Evolutionary conservation across 306 rosid species (phyloP), one percentile per base, ranked within the genome.

Genomic region (Vicia villosa): DNA sequence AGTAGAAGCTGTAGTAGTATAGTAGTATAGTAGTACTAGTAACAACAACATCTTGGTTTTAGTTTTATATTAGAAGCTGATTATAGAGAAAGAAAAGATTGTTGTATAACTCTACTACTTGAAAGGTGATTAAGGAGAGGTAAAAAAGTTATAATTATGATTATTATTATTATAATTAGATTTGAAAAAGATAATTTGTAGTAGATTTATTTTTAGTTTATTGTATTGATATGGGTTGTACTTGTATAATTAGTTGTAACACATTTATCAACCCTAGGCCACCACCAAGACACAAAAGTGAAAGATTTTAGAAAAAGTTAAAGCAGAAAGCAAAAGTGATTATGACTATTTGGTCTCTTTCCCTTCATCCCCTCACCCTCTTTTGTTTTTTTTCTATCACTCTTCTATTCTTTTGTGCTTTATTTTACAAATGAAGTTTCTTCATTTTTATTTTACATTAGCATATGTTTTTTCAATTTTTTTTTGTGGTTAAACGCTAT

Each of bases 51-150:
- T 0, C 38, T 34, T 34, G 38, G 38, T 34, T 55, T 65, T 76
- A 69, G 86, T 74, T 43, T 32, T 78, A 42, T 72, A 66, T 41
- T 65, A 74, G 66, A 80, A 88, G 85, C 5, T 61, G 71, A 89
- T 79, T 60, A 60, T 60, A 42, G 57, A 30, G 40, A 49, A 55
- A 68, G 63, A 54, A n/a, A n/a, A 57, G 73, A 71, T 52, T 52
- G 72, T 66, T 72, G 81, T 70, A 12, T 70, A 70, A 80, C 28
- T 24, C 71, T 64, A 50, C 51, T 45, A 45, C 55, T 49, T 3
- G 64, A 81, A 74, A 80, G 79, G 80, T 81, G 86, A 64, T 85
- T 73, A 16, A 63, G 14, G 32, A 41, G 52, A 26, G 38, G 63
- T 63, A 68, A 32, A 65, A 50, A 34, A 34, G 38, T 34, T 34